Conservation (phyloP, 2,329 filamentous ascomycete species). For the Periglandula ipomoeae region DNA sequence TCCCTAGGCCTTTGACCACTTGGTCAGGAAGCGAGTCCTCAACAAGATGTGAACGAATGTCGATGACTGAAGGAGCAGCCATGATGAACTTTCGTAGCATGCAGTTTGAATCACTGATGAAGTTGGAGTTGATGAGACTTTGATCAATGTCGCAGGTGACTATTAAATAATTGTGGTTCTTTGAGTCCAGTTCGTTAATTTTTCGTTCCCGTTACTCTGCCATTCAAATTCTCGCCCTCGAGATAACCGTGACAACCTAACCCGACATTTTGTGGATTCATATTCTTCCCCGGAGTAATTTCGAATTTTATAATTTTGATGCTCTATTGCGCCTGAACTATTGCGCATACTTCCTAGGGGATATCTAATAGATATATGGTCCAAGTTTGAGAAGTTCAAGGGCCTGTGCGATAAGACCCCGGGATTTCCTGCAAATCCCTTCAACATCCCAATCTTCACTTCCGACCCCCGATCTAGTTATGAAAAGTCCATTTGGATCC, state of each 20-base stretch:
- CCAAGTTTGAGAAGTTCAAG: neutral
- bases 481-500: neutral
- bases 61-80: neutral
- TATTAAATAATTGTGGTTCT: neutral
- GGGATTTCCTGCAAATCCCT: neutral
- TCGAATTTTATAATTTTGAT: neutral
- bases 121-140: neutral
- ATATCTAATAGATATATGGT: neutral
- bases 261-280: neutral
- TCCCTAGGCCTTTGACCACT: neutral
- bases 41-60: neutral
- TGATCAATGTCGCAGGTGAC: neutral
- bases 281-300: neutral
- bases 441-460: neutral
- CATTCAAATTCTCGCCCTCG: too few relatives aligned
- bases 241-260: too few relatives aligned
- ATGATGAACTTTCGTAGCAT: neutral
- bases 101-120: neutral
- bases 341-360: neutral
- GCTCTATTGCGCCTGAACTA: neutral
- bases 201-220: too few relatives aligned
- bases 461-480: neutral
- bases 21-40: conserved; percentile 1
- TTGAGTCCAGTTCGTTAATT: too few relatives aligned
- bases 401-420: neutral